Conservation (phyloP, 2,329 filamentous ascomycete species). For the Camillea tinctor region DNA sequence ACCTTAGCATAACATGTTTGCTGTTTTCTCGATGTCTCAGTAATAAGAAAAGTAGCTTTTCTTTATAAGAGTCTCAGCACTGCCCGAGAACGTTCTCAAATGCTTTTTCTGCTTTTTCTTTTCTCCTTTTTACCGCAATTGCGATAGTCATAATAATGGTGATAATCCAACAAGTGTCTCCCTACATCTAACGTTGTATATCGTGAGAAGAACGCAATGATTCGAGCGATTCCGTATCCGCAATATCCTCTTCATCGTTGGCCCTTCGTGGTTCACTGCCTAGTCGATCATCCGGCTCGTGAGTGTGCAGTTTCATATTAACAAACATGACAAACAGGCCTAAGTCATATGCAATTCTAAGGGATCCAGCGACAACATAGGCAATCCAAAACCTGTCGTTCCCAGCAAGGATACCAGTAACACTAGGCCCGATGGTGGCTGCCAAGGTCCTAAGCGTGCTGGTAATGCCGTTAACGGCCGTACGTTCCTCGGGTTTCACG, state of each 20-base stretch:
- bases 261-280: constrained; percentile 2
- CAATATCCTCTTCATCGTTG: constrained; percentile 18
- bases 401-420: constrained; percentile 56
- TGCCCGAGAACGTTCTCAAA: too few relatives aligned
- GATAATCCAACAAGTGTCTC: neutral
- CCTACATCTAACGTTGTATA: neutral
- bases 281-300: constrained; percentile 33
- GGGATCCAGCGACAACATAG: constrained; percentile 54
- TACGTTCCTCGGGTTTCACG: constrained; percentile 63
- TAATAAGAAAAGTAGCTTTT: too few relatives aligned
- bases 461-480: constrained; percentile 70
- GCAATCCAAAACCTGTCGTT: constrained; percentile 59
- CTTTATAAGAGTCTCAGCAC: too few relatives aligned
- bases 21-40: too few relatives aligned
- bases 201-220: neutral
- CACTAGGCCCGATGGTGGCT: constrained; percentile 50
- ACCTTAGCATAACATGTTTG: too few relatives aligned
- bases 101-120: too few relatives aligned
- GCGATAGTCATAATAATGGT: neutral
- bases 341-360: constrained; percentile 56
- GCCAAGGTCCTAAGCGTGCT: constrained; percentile 59
- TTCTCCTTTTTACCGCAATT: neutral
- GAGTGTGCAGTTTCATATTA: constrained; percentile 52
- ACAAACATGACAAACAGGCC: constrained; percentile 60
- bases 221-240: neutral